Evolutionary conservation across 106 monocot species (phyloP), one percentile per base, ranked within the genome.

Genomic region (Alisma plantagoaquatica): DNA sequence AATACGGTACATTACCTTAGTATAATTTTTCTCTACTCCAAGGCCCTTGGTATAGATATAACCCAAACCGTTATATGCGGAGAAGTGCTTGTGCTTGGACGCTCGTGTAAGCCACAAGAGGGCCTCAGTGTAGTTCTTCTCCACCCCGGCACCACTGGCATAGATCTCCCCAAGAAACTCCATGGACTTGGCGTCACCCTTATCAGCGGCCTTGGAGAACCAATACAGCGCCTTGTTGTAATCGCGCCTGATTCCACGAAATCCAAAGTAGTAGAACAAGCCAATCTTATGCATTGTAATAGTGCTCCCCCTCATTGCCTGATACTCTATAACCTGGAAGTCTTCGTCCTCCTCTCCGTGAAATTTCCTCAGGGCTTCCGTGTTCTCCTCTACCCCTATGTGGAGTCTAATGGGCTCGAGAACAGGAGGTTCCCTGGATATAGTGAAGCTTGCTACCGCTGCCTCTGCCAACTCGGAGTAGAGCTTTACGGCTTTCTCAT

Each of bases 41-140:
- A 81, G 90, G 19, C 96, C 96, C 74, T 90, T 98, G n/a, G 83
- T 78, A 69, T 90, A 82, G 10, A 98, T 70, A 76, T 98, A 98
- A 17, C 89, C 89, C 47, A 90, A 48, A 5, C 96, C 96, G 74
- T 98, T 98, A 52, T 82, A 85, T 10, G 89, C 96, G 3, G 89
- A 90, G 60, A 73, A 79, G 65, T 82, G 78, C 57, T 74, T 57
- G 33, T 77, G 68, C 38, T 61, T 73, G 1, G 82, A 73, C 15
- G 89, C 89, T 58, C 63, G 76, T 3, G 62, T 74, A 8, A 98
- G 71, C 89, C 96, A 98, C 31, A 87, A 71, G 16, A 85, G 42
- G 8, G 96, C 89, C 67, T 82, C 77, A 2, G 81, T 81, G 33
- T 90, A 98, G 50, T 90, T 82, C 62, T 71, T 89, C 66, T 82